phyloP scores from a whole-genome alignment of 768 basidiomycete species.

The Boletus subparvulus region DNA sequence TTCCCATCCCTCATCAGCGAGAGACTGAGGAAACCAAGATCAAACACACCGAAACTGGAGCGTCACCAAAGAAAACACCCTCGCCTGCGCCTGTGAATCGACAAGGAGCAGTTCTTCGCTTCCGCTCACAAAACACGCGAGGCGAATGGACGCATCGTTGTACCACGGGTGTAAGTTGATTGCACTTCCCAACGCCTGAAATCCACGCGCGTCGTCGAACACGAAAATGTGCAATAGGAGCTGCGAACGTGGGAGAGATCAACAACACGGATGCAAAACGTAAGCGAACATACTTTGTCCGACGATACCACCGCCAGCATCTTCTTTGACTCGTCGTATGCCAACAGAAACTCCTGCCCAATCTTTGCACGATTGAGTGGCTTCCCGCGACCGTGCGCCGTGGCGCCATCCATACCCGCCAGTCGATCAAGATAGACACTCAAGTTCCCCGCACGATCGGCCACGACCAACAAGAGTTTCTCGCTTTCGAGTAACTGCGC shows the following conservation, averaged over 20 bases:
- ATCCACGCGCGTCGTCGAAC: too few relatives aligned
- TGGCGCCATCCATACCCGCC: conserved; percentile 30
- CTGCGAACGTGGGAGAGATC: conserved; percentile 12
- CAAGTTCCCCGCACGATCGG: conserved; percentile 35
- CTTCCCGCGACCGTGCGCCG: conserved; percentile 30
- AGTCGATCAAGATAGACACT: conserved; percentile 41
- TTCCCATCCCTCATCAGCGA: too few relatives aligned
- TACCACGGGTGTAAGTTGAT: conserved; percentile 49
- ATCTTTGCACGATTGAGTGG: conserved; percentile 45
- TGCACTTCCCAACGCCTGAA: conserved; percentile 40
- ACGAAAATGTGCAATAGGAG: conserved; percentile 44
- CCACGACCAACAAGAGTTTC: conserved; percentile 43
- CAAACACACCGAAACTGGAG: too few relatives aligned
- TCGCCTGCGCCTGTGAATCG: conserved; percentile 41
- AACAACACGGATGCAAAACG: accelerated
- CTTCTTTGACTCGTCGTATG: conserved; percentile 53
- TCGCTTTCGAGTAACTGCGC: conserved; percentile 41
- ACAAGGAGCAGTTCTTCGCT: conserved; percentile 53
- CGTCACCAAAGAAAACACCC: too few relatives aligned
- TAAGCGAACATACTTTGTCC: conserved; percentile 37
- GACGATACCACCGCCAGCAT: conserved; percentile 46
- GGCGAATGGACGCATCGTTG: conserved; percentile 27
- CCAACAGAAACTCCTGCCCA: conserved; percentile 42
- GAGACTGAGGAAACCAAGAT: too few relatives aligned
- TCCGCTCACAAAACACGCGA: conserved; percentile 46